phyloP scores from a whole-genome alignment of 1,139 yeast species.

The Taphrina wiesneri region DNA sequence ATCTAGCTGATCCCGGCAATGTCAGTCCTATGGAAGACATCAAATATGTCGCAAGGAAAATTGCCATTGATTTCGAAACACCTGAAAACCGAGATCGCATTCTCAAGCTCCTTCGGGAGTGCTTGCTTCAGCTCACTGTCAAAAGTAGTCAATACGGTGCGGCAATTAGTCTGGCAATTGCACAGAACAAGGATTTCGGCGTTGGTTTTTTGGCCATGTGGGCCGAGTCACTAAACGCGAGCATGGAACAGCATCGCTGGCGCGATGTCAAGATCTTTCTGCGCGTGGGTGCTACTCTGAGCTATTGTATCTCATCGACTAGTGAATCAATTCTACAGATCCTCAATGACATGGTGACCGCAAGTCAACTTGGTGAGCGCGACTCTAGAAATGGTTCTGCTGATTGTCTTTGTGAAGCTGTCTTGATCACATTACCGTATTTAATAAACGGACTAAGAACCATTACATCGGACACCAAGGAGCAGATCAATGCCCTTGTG shows the following conservation, averaged over 20 bases:
- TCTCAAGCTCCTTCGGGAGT: background rate
- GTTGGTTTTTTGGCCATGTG: conserved; percentile 65
- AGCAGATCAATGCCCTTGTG: background rate
- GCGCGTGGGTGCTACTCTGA: conserved; percentile 69
- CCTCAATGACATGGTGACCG: conserved; percentile 56
- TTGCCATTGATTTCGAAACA: conserved; percentile 36
- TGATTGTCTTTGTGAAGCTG: conserved; percentile 50
- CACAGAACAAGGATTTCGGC: conserved; percentile 67
- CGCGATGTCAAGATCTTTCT: conserved; percentile 68
- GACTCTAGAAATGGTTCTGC: conserved; percentile 57
- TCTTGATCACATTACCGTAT: conserved; percentile 66
- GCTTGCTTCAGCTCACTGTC: conserved; percentile 80
- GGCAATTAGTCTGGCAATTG: conserved; percentile 68
- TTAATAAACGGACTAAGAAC: conserved; percentile 30
- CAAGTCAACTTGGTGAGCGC: conserved; percentile 46
- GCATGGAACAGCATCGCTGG: conserved; percentile 57
- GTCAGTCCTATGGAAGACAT: conserved; percentile 35
- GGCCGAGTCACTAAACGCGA: conserved; percentile 63
- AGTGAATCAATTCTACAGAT: conserved; percentile 51
- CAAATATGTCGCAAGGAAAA: conserved; percentile 35
- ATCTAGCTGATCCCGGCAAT: conserved; percentile 22
- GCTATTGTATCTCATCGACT: conserved; percentile 57
- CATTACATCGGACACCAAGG: background rate
- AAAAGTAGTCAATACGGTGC: conserved; percentile 71
- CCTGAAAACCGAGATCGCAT: conserved; percentile 34